Base-by-base conservation (phyloP, 768 basidiomycete genomes). In the Neoboletus brunneissimus region DNA sequence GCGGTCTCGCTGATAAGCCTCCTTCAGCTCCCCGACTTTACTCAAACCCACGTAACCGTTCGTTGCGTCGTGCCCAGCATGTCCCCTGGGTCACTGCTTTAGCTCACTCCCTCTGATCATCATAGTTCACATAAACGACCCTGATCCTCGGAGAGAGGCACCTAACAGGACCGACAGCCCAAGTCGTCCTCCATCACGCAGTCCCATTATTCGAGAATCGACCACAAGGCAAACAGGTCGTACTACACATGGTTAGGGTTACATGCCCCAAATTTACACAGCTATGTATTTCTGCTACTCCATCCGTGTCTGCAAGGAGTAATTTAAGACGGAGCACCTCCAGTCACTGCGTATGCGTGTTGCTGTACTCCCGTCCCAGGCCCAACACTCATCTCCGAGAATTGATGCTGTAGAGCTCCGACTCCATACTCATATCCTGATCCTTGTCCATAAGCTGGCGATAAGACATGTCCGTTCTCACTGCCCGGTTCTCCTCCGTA, bases 321-420 rank as follows among this genome's bases (percentile, higher is more conserved):
- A 34, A 25, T 47, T 51, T 58, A 68, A 51, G 57, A 48, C 37
- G 65, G 56, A 9, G 61, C 59, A 43, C 58, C 52, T 29, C 62
- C 64, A 9, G 55, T 53, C 38, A 65, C 59, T 55, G 57, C 55
- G 31, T 69, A 67, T 31, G 64, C 43, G 4, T 61, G 64, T 41
- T 68, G 64, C 40, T 63, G 68, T 27, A 52, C 56, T 29, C 49
- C 68, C 22, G 60, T 10, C 35, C 62, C 66, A 44, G 65, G 37
- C 15, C 57, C 64, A 35, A 73, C 59, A 31, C 23, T 57, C 67
- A 71, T 73, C 38, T 64, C 72, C 51, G 70, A 68, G 42, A 73
- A 70, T 5, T 72, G 70, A 23, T 70, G 61, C 48, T 71, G 67
- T 35, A 73, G 40, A 13, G 47, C 31, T 42, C 59, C 67, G 20